Conservation (phyloP, 2,329 filamentous ascomycete species). For the Colletotrichum lindemuthianum region DNA sequence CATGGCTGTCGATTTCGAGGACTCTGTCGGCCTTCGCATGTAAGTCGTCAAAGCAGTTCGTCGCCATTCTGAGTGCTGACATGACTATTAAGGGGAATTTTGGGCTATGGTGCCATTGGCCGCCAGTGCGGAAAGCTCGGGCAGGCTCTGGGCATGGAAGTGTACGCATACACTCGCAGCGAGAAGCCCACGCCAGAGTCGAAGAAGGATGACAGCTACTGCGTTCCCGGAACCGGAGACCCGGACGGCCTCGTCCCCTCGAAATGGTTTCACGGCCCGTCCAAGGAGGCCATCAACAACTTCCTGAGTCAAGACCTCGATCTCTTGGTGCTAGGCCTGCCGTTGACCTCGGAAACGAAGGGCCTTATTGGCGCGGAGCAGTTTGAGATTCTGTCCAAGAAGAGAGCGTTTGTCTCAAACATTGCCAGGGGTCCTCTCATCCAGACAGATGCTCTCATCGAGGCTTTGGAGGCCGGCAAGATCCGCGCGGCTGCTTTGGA, state of each 20-base stretch:
- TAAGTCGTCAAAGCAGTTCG: slow-evolving; percentile 34
- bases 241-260: slow-evolving; percentile 52
- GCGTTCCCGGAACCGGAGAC: slow-evolving; percentile 70
- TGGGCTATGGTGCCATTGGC: slow-evolving; percentile 58
- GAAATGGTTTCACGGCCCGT: slow-evolving; percentile 53
- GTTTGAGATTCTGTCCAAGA: slow-evolving; percentile 51
- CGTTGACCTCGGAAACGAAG: slow-evolving; percentile 50
- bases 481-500: slow-evolving; percentile 72
- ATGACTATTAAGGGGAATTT: slow-evolving; percentile 43
- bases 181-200: slow-evolving; percentile 68
- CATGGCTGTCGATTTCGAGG: slow-evolving; percentile 39
- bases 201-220: slow-evolving; percentile 65
- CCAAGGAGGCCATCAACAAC: slow-evolving; percentile 47
- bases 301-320: slow-evolving; percentile 57
- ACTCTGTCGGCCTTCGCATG: slow-evolving; percentile 49
- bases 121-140: slow-evolving; percentile 58
- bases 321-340: slow-evolving; percentile 54
- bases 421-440: slow-evolving; percentile 66
- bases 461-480: slow-evolving; percentile 56
- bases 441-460: slow-evolving; percentile 61
- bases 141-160: slow-evolving; percentile 70
- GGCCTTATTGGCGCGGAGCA: slow-evolving; percentile 55
- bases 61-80: background rate
- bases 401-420: slow-evolving; percentile 70
- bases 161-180: slow-evolving; percentile 74